Base-by-base conservation (phyloP, 768 basidiomycete species). In the Gloeophyllum trabeum region DNA sequence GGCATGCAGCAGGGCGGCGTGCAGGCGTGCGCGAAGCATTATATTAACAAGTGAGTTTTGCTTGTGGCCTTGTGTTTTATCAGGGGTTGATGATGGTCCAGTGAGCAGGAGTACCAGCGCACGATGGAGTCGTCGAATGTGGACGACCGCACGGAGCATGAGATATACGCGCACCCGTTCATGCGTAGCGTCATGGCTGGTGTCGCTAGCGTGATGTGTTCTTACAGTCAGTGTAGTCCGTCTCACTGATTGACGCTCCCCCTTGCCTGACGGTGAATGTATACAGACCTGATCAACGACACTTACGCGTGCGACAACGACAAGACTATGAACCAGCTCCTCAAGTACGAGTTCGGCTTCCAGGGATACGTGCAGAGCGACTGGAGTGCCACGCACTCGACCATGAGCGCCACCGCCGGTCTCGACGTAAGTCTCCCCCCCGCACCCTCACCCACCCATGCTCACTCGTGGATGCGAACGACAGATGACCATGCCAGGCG, bases 11-110 rank as follows among this genome's bases (percentile, higher is more conserved):
- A 63, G 19, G 70, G 62, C 6, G 91, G 91, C 28, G 83, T 91
- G 0, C 85, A 89, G 54, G 87, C 89, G 0, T 87, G 82, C 45
- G 87, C 86, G 7, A 92, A 92, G 59, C 89, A 92, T 58, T 75
- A 71, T 40, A 70, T 89, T 47, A 76, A 79, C 60, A 85, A 85
- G 81, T 82, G 42, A 25, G 74, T 64, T n/a, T 25, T 7, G 13
- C 21, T 42, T 21, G 12, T 26, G 5, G 10, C 28, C 16, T 32
- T 32, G 10, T 32, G n/a, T n/a, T n/a, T n/a, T 7, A 37, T 21
- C 28, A 32, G 10, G 10, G 28, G 10, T 32, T 32, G 28, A 7
- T 37, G 10, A 37, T 30, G 7, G 28, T 21, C 36, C 43, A 83
- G 79, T 52, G 81, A 84, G 55, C 81, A 84, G 61, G 81, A 84